Base-by-base conservation (phyloP, 2,329 filamentous ascomycete species). In the Mycosphaerella sp. region DNA sequence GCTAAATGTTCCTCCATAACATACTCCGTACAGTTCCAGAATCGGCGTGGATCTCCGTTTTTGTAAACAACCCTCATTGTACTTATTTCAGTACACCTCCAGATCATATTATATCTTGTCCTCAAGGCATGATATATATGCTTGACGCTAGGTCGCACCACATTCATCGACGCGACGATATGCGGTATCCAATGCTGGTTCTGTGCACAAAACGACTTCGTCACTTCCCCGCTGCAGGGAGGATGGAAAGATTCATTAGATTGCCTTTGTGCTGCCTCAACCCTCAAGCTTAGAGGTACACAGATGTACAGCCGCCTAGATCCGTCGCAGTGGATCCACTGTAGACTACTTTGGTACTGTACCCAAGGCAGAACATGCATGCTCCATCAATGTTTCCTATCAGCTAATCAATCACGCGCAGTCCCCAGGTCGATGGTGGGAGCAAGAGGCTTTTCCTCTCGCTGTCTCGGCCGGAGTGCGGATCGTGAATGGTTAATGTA, bases 301-400 rank as follows among this genome's bases (percentile, higher is more conserved):
- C 45, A 41, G 28, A 27, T 34, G 30, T 34, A 14, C 41, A 34
- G 42, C 35, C 46, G 47, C 51, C 49, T 37, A 46, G 51, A 45
- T 44, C 51, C 46, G 51, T 42, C 40, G 45, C 46, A 17, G 36
- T 39, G 51, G 45, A 45, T 53, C 35, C 40, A 41, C 21, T 43
- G 30, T 37, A 32, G 30, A 36, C 36, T 6, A n/a, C n/a, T n/a
- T n/a, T n/a, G 14, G 32, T 18, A 13, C n/a, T 16, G 16, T 18
- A 39, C 36, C 14, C 36, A n/a, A 16, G n/a, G 36, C n/a, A 39
- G 36, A 39, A 16, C 4, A 39, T 39, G 9, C n/a, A n/a, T 39
- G 14, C 36, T 41, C 10, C 14, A 21, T 8, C 12, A 5, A 21
- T 21, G 39, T 17, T 2, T 25, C 1, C 21, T 25, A 25, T 25